These are phyloP conservation scores for Candida taoyuanica DNA, from an alignment of 805 yeast genomes.

Conservation along the genomic window DNA sequence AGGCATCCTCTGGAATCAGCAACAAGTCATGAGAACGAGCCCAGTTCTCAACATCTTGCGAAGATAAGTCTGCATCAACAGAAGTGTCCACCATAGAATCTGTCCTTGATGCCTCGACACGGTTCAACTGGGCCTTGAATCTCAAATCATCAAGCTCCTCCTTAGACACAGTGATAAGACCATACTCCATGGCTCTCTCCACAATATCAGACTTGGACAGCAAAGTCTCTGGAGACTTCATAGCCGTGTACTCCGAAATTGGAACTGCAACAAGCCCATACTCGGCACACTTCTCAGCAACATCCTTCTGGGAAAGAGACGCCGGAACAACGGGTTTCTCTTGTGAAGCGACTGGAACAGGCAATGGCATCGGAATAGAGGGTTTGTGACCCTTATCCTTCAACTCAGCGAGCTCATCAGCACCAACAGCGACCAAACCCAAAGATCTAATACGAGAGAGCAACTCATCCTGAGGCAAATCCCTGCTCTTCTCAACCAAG, in stretches of 20 bases:
- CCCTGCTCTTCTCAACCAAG: constrained; percentile 10
- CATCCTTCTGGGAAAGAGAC: constrained; percentile 8
- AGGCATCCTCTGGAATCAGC: constrained; percentile 54
- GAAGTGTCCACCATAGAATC: constrained; percentile 1
- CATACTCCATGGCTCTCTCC: constrained; percentile 29
- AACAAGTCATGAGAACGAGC: constrained; percentile 46
- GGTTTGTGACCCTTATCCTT: constrained; percentile 1
- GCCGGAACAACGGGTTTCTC: not conserved
- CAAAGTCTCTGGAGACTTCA: constrained; percentile 7
- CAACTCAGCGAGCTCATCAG: constrained; percentile 2
- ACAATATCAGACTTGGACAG: constrained; percentile 16
- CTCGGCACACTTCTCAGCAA: constrained; percentile 22
- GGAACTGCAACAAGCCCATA: constrained; percentile 29
- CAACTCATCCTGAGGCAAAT: constrained; percentile 9
- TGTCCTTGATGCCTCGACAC: too few relatives aligned
- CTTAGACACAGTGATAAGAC: constrained; percentile 32
- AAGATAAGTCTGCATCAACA: constrained; percentile 1
- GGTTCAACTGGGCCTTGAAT: constrained; percentile 18
- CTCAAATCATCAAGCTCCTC: constrained; percentile 31
- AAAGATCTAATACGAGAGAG: constrained; percentile 20
- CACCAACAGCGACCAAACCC: constrained; percentile 27
- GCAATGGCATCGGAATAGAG: constrained; percentile 4
- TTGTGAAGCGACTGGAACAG: constrained; percentile 4
- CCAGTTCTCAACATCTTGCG: constrained; percentile 14
- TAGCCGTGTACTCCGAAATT: constrained; percentile 3